Conservation (phyloP, 371 early-diverging fungal genomes). For the Syncephalis plumigaleata region DNA sequence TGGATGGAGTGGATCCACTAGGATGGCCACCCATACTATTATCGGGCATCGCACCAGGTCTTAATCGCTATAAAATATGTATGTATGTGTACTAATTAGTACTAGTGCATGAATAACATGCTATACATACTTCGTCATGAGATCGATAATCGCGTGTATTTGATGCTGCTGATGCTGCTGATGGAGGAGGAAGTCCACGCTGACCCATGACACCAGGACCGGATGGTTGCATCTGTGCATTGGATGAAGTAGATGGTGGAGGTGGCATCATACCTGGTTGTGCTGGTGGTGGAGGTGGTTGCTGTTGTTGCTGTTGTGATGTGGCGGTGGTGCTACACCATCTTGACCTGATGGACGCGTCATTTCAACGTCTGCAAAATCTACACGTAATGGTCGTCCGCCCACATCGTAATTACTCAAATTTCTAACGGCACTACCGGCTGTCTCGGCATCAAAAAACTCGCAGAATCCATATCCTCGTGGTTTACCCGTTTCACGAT, state of each 20-base stretch:
- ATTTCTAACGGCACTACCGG: slow-evolving; percentile 66
- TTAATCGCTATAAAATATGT: no score
- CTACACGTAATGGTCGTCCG: slow-evolving; percentile 64
- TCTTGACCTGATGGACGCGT: slow-evolving; percentile 10
- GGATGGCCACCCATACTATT: no score
- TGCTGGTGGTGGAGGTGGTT: neutral
- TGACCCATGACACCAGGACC: neutral
- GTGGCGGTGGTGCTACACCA: slow-evolving; percentile 2
- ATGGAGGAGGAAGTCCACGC: no score
- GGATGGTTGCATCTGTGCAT: neutral
- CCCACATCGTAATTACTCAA: slow-evolving; percentile 66
- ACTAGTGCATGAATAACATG: neutral
- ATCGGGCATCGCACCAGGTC: no score
- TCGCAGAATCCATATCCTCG: slow-evolving; percentile 86
- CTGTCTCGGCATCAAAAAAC: slow-evolving; percentile 60
- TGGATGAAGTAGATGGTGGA: neutral
- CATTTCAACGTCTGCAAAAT: slow-evolving; percentile 59
- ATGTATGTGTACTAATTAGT: neutral
- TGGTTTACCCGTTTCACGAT: slow-evolving; percentile 74
- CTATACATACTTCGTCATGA: no score
- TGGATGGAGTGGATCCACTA: neutral
- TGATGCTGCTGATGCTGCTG: no score
- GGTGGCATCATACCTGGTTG: neutral
- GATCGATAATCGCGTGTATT: no score
- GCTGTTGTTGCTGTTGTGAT: slow-evolving; percentile 7